Base-by-base conservation (phyloP, 2,329 filamentous ascomycete genomes). In the Atkinsonella hypoxylon region DNA sequence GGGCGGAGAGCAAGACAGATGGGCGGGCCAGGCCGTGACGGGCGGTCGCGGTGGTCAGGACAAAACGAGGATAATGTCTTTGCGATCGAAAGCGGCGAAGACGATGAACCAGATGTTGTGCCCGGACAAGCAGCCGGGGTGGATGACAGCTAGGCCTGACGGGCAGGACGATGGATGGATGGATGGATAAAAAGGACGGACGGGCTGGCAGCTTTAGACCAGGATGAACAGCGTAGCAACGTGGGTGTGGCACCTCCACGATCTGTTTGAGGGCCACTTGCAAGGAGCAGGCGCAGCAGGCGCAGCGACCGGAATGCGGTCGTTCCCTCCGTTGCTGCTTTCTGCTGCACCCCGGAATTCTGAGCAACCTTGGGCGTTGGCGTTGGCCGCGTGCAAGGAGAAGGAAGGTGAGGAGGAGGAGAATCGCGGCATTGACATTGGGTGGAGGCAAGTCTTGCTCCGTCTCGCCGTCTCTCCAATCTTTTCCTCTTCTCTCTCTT, bases 261-360 rank as follows among this genome's bases (percentile, higher is more conserved):
- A 42, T 48, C 20, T 32, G 2, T 13, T 48, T 39, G 45, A 38
- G n/a, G 45, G 20, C 39, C 45, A 47, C 45, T 15, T 40, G 26
- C 42, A 39, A 15, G 32, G 38, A n/a, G 4, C 34, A 41, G 42
- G n/a, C 46, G 45, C 22, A 41, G 41, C 40, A 32, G 40, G 30
- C 15, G 46, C 26, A 45, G 30, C 43, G 12, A 17, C 20, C 20
- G 34, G 18, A 34, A 36, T 36, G 40, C 47, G 18, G n/a, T n/a
- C n/a, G 47, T 38, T 42, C 45, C 26, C 34, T 34, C 41, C 36
- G 47, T 50, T 50, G 45, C 48, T 50, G 51, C 45, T 26, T 52
- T n/a, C 26, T 36, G 42, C 39, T 17, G 48, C 41, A 45, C 41
- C 48, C 31, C 39, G 11, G 39, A 36, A 49, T 22, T 30, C 10